phyloP scores from a whole-genome alignment of 2,329 filamentous ascomycete species.

The Phaeophleospora eucalypticola region DNA sequence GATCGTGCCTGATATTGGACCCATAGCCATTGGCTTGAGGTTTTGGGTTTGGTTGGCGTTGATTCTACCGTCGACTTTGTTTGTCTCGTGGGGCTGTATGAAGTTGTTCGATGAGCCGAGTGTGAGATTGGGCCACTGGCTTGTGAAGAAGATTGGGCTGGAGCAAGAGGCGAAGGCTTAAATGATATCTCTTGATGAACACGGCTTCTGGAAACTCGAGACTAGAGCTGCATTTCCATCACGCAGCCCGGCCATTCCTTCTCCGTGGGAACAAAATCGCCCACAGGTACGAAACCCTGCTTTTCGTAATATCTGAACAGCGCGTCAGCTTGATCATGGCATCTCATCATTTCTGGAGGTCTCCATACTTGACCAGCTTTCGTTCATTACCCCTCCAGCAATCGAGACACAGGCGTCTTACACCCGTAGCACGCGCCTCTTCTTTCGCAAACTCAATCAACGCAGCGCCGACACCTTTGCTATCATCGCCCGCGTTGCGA shows the following conservation, averaged over 20 bases:
- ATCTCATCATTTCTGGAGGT: not conserved
- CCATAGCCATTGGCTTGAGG: conserved; percentile 51
- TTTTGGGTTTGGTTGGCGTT: conserved; percentile 53
- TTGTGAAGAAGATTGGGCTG: conserved; percentile 37
- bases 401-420: conserved; percentile 17
- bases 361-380: conserved; percentile 16
- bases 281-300: not conserved
- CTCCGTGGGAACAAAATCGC: not conserved
- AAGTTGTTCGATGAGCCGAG: conserved; percentile 52
- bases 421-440: conserved; percentile 1
- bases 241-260: not conserved
- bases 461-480: conserved; percentile 14
- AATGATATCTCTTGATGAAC: too few species aligned
- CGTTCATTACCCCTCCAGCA: conserved; percentile 19
- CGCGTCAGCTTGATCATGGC: not conserved
- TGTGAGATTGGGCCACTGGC: conserved; percentile 54
- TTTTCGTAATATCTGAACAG: not conserved
- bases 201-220: too few species aligned
- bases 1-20: conserved; percentile 53
- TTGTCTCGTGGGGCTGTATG: conserved; percentile 55
- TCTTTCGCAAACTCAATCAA: conserved; percentile 16
- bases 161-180: too few species aligned
- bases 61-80: conserved; percentile 51
- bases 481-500: conserved; percentile 7
- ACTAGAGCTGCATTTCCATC: not conserved